Evolutionary conservation across 2,329 filamentous ascomycete genomes (phyloP).

Genomic region (Orbilia javanica): DNA sequence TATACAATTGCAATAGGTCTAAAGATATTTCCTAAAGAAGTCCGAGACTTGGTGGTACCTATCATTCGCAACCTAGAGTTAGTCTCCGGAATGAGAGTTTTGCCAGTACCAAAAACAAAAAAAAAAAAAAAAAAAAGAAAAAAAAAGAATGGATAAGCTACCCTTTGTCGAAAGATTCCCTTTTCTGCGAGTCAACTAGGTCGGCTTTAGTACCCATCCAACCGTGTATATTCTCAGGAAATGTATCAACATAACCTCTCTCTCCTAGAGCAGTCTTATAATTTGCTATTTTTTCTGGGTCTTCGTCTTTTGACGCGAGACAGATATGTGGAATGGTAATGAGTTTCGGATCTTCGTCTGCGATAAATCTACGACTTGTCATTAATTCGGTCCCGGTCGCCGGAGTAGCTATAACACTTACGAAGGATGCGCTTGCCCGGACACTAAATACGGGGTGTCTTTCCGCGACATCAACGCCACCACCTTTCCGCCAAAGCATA

Average conservation of each 20-base stretch:
- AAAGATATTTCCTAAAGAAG: constrained; percentile 36
- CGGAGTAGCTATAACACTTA: background rate
- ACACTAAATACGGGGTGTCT: constrained; percentile 29
- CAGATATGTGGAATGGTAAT: constrained; percentile 40
- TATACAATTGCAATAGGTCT: no score
- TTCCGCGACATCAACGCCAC: constrained; percentile 30
- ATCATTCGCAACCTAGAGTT: background rate
- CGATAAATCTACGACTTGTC: background rate
- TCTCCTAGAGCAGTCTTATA: constrained; percentile 27
- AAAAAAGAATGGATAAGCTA: no score
- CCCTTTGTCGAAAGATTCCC: constrained; percentile 33
- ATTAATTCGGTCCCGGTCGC: background rate
- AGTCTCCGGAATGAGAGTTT: no score
- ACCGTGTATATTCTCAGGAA: constrained; percentile 36
- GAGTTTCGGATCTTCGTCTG: constrained; percentile 26
- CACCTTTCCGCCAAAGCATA: constrained; percentile 41
- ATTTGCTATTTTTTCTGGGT: constrained; percentile 3
- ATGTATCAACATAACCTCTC: constrained; percentile 35
- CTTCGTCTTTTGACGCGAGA: constrained; percentile 48
- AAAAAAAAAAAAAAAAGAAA: no score
- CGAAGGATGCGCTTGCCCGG: constrained; percentile 49
- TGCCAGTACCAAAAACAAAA: no score
- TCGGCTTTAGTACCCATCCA: constrained; percentile 43
- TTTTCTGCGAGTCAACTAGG: constrained; percentile 9
- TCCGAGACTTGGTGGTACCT: constrained; percentile 43